These are phyloP conservation scores for Fusarium nematophilum DNA, from an alignment of 2,329 filamentous ascomycete species.

Conservation along the genomic window DNA sequence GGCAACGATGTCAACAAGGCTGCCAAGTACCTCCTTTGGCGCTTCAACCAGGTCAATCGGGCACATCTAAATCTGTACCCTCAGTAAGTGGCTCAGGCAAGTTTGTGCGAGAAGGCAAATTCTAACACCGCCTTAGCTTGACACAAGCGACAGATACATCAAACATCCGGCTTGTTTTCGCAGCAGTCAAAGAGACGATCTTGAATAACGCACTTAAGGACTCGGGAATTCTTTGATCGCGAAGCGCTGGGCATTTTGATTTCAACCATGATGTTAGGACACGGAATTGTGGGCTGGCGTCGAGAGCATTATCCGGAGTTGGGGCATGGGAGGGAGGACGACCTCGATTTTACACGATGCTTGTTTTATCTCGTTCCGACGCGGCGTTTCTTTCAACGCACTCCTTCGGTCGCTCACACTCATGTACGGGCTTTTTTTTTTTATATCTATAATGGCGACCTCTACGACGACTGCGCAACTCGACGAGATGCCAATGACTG, in stretches of 20 bases:
- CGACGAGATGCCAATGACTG: constrained; percentile 16
- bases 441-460: constrained; percentile 19
- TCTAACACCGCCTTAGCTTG: constrained; percentile 67
- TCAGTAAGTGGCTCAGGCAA: constrained; percentile 72
- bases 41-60: constrained; percentile 98
- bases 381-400: constrained; percentile 32
- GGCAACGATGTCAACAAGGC: constrained; percentile 98
- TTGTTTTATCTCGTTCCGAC: constrained; percentile 33
- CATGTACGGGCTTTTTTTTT: constrained; percentile 17
- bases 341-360: constrained; percentile 37
- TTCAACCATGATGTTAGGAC: constrained; percentile 39
- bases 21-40: constrained; percentile 96
- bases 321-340: constrained; percentile 37
- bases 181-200: constrained; percentile 98
- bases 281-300: constrained; percentile 41
- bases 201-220: constrained; percentile 98
- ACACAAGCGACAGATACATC: constrained; percentile 99
- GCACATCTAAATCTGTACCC: constrained; percentile 97
- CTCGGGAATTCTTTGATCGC: constrained; percentile 86
- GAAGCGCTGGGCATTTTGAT: constrained; percentile 23
- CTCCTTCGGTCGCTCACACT: constrained; percentile 23
- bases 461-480: constrained; percentile 21
- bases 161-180: constrained; percentile 97
- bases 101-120: not conserved
- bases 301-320: constrained; percentile 45